Evolutionary conservation across 441 rosid genomes (phyloP).

Genomic region (Gossypium davidsonii): DNA sequence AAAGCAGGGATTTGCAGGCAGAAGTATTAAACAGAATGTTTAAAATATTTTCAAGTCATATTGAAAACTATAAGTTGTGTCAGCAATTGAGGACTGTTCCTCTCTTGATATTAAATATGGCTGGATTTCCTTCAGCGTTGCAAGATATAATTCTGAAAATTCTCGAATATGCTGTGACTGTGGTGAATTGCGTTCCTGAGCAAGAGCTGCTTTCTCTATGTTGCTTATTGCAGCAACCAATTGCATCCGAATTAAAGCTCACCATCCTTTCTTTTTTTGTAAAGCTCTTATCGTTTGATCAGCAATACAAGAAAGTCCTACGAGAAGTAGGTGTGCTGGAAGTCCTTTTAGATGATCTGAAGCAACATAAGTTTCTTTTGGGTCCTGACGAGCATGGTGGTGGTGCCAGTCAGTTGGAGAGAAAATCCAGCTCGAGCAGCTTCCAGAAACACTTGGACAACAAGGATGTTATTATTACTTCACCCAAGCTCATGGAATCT

Average conservation of each 20-base stretch:
- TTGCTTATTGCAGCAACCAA: slow-evolving; percentile 97
- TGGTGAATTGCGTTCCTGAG: slow-evolving; percentile 98
- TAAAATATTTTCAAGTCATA: slow-evolving; percentile 96
- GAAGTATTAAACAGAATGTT: slow-evolving; percentile 98
- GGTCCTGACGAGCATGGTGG: slow-evolving; percentile 57
- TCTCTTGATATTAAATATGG: slow-evolving; percentile 94
- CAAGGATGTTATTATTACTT: slow-evolving; percentile 82
- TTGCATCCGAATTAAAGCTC: slow-evolving; percentile 83
- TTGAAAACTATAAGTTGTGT: slow-evolving; percentile 90
- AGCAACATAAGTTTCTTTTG: slow-evolving; percentile 88
- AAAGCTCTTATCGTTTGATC: slow-evolving; percentile 96
- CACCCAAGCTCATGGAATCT: slow-evolving; percentile 87
- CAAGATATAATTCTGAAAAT: slow-evolving; percentile 96
- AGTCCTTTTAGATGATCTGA: slow-evolving; percentile 91
- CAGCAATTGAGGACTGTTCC: slow-evolving; percentile 95
- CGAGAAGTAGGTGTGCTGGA: slow-evolving; percentile 98
- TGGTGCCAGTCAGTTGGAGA: slow-evolving; percentile 46
- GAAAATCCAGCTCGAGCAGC: slow-evolving; percentile 69
- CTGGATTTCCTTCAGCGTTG: slow-evolving; percentile 83
- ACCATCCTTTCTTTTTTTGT: slow-evolving; percentile 92
- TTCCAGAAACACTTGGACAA: slow-evolving; percentile 81
- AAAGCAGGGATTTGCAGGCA: slow-evolving; percentile 76
- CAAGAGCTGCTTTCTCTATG: slow-evolving; percentile 97
- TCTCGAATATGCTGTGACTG: slow-evolving; percentile 99
- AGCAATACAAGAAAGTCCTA: slow-evolving; percentile 95